Evolutionary conservation across 192 early-diverging fungal species (phyloP).

Genomic region (Obelidium mucronatum): DNA sequence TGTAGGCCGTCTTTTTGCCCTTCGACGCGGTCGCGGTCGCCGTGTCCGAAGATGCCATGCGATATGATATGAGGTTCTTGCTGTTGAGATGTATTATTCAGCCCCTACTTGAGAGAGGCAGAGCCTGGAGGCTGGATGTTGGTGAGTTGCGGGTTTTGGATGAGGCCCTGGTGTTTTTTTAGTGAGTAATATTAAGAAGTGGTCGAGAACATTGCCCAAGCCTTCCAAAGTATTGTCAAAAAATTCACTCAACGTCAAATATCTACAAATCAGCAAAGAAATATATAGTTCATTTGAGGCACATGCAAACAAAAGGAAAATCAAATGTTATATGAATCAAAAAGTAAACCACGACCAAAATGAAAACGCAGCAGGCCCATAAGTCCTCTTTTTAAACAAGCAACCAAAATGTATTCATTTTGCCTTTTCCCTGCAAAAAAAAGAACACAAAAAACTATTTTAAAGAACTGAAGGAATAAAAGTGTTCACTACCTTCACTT

Average conservation of each 20-base stretch:
- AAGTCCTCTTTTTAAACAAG: neutral
- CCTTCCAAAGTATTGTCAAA: neutral
- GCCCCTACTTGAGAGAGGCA: neutral
- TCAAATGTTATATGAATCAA: neutral
- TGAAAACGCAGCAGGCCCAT: too few relatives aligned
- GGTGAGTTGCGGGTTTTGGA: neutral
- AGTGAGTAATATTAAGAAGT: neutral
- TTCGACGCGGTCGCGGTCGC: neutral
- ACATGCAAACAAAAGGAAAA: neutral
- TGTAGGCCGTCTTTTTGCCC: neutral
- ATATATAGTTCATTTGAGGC: neutral
- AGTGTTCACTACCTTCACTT: slow-evolving; percentile 27
- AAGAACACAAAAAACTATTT: neutral
- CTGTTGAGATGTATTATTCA: neutral
- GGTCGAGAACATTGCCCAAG: neutral
- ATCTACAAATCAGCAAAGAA: neutral
- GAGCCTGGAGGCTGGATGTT: neutral
- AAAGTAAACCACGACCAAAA: too few relatives aligned
- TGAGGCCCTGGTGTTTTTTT: neutral
- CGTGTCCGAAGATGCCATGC: neutral
- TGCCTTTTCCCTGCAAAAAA: slow-evolving; percentile 41
- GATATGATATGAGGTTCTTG: neutral
- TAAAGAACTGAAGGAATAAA: neutral
- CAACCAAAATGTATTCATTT: slow-evolving; percentile 51
- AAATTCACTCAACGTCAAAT: neutral